phyloP scores from a whole-genome alignment of 192 early-diverging fungal species.

The Rhizophagus clarus region DNA sequence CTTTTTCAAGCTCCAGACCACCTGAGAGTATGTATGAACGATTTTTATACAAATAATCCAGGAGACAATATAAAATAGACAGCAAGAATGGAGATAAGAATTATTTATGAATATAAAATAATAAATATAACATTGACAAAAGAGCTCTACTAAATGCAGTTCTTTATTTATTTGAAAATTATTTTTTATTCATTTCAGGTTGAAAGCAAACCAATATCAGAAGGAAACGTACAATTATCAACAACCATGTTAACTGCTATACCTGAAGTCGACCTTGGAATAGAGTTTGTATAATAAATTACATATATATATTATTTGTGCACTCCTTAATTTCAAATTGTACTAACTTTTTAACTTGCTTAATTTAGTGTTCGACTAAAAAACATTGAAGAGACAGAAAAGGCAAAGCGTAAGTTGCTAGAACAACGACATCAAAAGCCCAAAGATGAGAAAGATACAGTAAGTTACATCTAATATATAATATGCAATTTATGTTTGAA shows the following conservation, averaged over 20 bases:
- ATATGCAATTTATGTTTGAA: slow-evolving; percentile 21
- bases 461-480: slow-evolving; percentile 1
- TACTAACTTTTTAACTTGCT: background rate
- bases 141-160: no score
- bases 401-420: slow-evolving; percentile 64
- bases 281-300: slow-evolving; percentile 55
- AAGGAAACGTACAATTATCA: slow-evolving; percentile 86
- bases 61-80: no score
- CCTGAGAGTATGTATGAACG: slow-evolving; percentile 41
- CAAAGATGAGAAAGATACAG: slow-evolving; percentile 31
- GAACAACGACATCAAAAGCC: slow-evolving; percentile 43
- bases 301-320: no score
- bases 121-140: no score
- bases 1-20: slow-evolving; percentile 71
- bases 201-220: slow-evolving; percentile 65
- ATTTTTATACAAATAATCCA: background rate
- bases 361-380: slow-evolving; percentile 54
- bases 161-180: background rate
- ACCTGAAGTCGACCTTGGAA: slow-evolving; percentile 88
- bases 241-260: slow-evolving; percentile 89
- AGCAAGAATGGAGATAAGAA: no score
- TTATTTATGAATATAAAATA: no score
- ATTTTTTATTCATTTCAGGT: slow-evolving; percentile 42
- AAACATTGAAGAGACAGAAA: slow-evolving; percentile 84
- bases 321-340: background rate